Evolutionary conservation across 345 rosid genomes (phyloP).

Genomic region (Aethionema arabicum): DNA sequence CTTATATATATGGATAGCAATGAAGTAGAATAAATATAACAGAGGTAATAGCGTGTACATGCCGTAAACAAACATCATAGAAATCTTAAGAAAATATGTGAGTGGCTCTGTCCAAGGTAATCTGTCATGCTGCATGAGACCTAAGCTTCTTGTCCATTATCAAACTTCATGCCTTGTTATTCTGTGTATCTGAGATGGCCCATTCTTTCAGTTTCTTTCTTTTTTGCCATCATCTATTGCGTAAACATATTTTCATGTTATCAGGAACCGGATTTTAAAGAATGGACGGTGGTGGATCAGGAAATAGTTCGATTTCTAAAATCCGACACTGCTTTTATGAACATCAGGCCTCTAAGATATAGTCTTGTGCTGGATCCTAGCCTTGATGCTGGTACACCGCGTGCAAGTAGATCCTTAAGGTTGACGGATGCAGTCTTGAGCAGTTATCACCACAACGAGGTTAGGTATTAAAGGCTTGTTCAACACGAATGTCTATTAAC

Average conservation of each 20-base stretch:
- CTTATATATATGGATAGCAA: no score
- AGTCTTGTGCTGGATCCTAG: conserved; percentile 78
- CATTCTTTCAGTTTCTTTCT: not conserved
- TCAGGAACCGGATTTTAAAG: conserved; percentile 96
- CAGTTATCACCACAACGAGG: conserved; percentile 91
- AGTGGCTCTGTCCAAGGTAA: conserved; percentile 2
- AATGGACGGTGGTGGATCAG: conserved; percentile 97
- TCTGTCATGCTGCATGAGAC: conserved; percentile 4
- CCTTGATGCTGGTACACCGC: conserved; percentile 55
- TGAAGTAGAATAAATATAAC: no score
- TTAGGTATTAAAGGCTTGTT: conserved; percentile 37
- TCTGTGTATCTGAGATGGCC: not conserved
- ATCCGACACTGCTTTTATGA: conserved; percentile 92
- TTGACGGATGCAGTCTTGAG: conserved; percentile 82
- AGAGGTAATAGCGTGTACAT: not conserved
- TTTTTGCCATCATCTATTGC: not conserved
- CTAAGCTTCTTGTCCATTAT: not conserved
- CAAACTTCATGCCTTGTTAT: conserved; percentile 6
- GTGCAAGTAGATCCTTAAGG: conserved; percentile 59
- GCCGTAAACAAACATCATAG: not conserved
- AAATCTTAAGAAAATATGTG: conserved; percentile 2
- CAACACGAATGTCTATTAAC: not conserved
- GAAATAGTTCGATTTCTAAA: conserved; percentile 91
- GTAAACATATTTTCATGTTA: conserved; percentile 18
- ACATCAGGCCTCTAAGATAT: conserved; percentile 90